phyloP scores from a whole-genome alignment of 805 yeast species.

The Hanseniaspora thailandica region DNA sequence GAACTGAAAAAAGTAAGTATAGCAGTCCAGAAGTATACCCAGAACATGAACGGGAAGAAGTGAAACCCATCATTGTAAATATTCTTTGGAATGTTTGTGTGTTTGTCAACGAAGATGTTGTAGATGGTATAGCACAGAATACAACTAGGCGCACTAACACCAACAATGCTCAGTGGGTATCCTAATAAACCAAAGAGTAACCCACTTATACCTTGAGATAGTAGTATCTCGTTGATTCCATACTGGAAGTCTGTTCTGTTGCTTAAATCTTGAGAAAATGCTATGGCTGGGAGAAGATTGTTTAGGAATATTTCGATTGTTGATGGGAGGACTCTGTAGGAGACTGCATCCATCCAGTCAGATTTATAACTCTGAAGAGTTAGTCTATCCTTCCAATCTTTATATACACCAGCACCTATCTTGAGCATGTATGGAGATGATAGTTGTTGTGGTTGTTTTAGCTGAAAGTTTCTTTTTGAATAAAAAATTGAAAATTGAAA shows the following conservation, averaged over 20 bases:
- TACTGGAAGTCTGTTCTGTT: conserved; percentile 77
- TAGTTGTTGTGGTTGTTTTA: neutral
- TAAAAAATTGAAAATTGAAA: neutral
- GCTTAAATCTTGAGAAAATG: conserved; percentile 95
- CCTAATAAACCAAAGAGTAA: conserved; percentile 80
- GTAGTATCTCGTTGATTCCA: conserved; percentile 81
- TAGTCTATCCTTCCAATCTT: conserved; percentile 29
- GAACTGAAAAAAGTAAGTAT: conserved; percentile 67
- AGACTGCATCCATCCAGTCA: conserved; percentile 73
- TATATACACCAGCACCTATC: conserved; percentile 28
- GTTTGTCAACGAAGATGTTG: conserved; percentile 19
- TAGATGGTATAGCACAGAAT: conserved; percentile 81
- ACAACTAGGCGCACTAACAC: conserved; percentile 92
- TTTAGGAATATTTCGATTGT: conserved; percentile 77
- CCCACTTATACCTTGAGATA: conserved; percentile 81
- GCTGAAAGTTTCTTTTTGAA: too few species aligned
- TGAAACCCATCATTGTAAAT: conserved; percentile 30
- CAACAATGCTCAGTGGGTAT: conserved; percentile 89
- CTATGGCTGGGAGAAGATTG: conserved; percentile 81
- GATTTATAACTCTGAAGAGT: conserved; percentile 52
- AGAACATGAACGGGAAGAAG: conserved; percentile 86
- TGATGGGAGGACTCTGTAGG: conserved; percentile 80
- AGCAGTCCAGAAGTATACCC: conserved; percentile 90
- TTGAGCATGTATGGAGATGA: conserved; percentile 12
- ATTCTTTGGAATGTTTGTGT: conserved; percentile 13